Base-by-base conservation (phyloP, 352 stramenopile genomes). In the Paralagenidium karlingii region DNA sequence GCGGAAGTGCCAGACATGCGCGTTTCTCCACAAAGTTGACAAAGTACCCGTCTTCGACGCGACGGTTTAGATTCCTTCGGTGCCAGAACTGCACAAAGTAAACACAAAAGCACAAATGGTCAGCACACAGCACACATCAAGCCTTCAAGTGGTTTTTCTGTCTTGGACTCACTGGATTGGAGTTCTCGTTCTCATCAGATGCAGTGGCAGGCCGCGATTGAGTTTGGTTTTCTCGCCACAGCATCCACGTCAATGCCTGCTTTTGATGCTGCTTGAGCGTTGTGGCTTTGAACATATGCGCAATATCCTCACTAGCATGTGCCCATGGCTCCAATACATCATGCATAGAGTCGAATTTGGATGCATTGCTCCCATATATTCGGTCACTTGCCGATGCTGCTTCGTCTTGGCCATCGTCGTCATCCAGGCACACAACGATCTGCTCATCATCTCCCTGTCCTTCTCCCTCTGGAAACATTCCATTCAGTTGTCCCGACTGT, bases 1-100 rank as follows among this genome's bases (percentile, higher is more conserved):
- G 36, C 13, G 69, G 79, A 3, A 55, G 55, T 26, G 43, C 53
- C 24, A 93, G 60, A 26, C 70, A 88, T 13, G 68, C 76, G 36
- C 63, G 64, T 42, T 82, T 84, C 45, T 88, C 78, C 27, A 89
- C 91, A 7, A 62, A 55, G 22, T 89, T 95, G 22, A 92, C 66
- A 37, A 68, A 92, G 39, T 87, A 94, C 2, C 49, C 51, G n/a
- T 39, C 51, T 9, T 71, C 49, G 3, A n/a, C n/a, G n/a, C n/a
- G n/a, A n/a, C n/a, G n/a, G n/a, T n/a, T n/a, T n/a, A n/a, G n/a
- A n/a, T n/a, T n/a, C n/a, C n/a, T n/a, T n/a, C 77, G 59, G 26
- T 85, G 68, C 74, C 80, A 91, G 41, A 87, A 60, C 76, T 86
- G 15, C 12, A 45, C 4, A 19, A 55, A 5, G 24, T 3, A 34